These are phyloP conservation scores for Ceratobasidium sp. DNA, from an alignment of 1,284 basidiomycete species.

Conservation along the genomic window DNA sequence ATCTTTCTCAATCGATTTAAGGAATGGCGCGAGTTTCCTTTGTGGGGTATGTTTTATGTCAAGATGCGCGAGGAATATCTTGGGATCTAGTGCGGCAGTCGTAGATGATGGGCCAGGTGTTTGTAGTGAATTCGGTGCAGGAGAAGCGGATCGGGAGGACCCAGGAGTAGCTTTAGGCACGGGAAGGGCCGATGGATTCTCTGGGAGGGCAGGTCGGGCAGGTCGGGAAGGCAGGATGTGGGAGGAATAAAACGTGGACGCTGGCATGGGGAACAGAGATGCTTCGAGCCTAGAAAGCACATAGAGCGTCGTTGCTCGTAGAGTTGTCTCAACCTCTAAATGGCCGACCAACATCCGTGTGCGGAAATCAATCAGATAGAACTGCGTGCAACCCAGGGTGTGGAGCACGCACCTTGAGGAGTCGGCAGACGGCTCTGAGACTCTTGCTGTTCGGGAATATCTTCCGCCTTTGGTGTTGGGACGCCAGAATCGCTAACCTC, in stretches of 20 bases:
- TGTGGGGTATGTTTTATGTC: slow-evolving; percentile 78
- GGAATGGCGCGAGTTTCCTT: slow-evolving; percentile 84
- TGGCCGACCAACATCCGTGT: no score
- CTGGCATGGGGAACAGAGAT: slow-evolving; percentile 76
- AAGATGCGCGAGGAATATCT: slow-evolving; percentile 59
- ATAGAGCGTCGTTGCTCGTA: slow-evolving; percentile 80
- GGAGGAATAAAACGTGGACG: slow-evolving; percentile 81
- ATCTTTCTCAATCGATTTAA: slow-evolving; percentile 81
- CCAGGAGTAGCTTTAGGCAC: background rate
- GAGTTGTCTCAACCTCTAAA: slow-evolving; percentile 73
- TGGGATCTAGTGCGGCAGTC: slow-evolving; percentile 51
- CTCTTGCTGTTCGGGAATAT: slow-evolving; percentile 40
- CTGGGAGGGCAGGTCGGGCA: slow-evolving; percentile 59
- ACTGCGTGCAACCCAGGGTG: background rate
- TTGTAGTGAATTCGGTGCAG: background rate
- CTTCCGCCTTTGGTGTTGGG: slow-evolving; percentile 48
- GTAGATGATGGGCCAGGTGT: slow-evolving; percentile 61
- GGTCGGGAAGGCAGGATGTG: slow-evolving; percentile 83
- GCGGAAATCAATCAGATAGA: no score
- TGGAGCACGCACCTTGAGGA: slow-evolving; percentile 49
- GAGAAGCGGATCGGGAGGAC: background rate
- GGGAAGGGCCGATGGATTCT: slow-evolving; percentile 1
- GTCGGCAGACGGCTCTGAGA: slow-evolving; percentile 8
- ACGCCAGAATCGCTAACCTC: slow-evolving; percentile 49
- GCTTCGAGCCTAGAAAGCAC: slow-evolving; percentile 64